phyloP scores from a whole-genome alignment of 2,329 filamentous ascomycete genomes.

The Aspergillus amoenus region DNA sequence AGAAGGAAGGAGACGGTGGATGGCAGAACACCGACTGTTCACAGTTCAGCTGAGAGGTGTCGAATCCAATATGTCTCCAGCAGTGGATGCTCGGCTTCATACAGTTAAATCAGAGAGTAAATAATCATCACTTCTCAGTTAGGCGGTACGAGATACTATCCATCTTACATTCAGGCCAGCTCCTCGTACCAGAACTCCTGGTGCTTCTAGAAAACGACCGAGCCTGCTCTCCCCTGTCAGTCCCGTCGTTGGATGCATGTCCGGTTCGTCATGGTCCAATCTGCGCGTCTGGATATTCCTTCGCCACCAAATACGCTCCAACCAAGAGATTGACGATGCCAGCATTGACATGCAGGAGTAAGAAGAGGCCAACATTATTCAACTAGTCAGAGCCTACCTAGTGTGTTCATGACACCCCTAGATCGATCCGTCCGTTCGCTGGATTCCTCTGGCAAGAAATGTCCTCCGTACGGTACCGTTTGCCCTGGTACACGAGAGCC shows the following conservation, averaged over 20 bases:
- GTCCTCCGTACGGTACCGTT: background rate
- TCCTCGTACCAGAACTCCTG: background rate
- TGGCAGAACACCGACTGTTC: background rate
- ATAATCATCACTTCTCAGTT: too few relatives aligned
- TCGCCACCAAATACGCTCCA: background rate
- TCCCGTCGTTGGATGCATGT: background rate
- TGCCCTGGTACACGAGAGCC: background rate
- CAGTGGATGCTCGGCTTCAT: background rate
- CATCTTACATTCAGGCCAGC: background rate
- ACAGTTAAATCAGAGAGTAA: background rate
- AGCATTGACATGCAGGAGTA: slow-evolving; percentile 3
- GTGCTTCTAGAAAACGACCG: background rate
- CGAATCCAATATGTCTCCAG: background rate
- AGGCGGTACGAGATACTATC: background rate
- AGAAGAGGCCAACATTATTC: background rate
- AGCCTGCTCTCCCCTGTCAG: background rate
- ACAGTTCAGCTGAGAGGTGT: background rate
- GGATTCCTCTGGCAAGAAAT: background rate
- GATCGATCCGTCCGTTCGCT: background rate
- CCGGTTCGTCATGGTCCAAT: background rate
- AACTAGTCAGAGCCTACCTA: background rate
- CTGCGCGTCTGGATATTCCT: background rate
- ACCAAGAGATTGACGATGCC: background rate
- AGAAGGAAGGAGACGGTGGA: background rate
- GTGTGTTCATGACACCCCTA: background rate